Evolutionary conservation across 305 asterid species (phyloP), one percentile per base, ranked within the genome.

Genomic region (Lippia alba): DNA sequence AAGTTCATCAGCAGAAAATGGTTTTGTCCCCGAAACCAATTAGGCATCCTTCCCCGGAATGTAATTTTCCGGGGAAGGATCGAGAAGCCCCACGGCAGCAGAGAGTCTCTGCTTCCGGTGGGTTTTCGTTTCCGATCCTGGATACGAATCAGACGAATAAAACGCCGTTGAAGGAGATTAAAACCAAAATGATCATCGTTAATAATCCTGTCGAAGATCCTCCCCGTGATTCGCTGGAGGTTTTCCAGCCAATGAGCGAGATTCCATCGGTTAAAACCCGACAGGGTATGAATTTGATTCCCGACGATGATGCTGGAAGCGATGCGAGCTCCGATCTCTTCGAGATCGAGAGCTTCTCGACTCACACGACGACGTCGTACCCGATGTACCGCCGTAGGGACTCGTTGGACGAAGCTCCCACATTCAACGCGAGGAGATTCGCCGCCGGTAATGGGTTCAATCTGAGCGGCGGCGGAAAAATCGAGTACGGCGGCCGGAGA

Each of bases 291-390:
- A 8, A 76, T 39, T 80, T 73, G 57, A 74, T 67, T 12, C 79
- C 83, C 0, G 94, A 92, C 0, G 97, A 92, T 24, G 97, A 92
- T 30, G 79, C 72, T 0, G 84, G 65, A 0, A 89, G 96, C 66
- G 97, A 92, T 7, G 97, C 97, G 4, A 92, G 97, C 61, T 92
- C 97, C 0, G 97, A 92, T 69, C 71, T 92, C 4, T 92, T 92
- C 72, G 97, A 92, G 61, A 87, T 92, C 65, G 97, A 92, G 24
- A 92, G 97, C 41, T 88, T 92, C 56, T 88, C 97, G 0, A 89
- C 96, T 0, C 94, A 83, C 30, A 24, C 30, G 11, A 85, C 91
- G 5, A 79, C 90, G 0, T 67, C 82, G 12, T 85, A 85, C 45
- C 89, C 85, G 0, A 76, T 76, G 79, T 89, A 84, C 71, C 84